A percentile compares a stretch with the other conserved stretches of the same genome.
phyloP scores from a whole-genome alignment of 495 filamentous ascomycete species.

The Aspergillus sclerotiicarbonarius region DNA sequence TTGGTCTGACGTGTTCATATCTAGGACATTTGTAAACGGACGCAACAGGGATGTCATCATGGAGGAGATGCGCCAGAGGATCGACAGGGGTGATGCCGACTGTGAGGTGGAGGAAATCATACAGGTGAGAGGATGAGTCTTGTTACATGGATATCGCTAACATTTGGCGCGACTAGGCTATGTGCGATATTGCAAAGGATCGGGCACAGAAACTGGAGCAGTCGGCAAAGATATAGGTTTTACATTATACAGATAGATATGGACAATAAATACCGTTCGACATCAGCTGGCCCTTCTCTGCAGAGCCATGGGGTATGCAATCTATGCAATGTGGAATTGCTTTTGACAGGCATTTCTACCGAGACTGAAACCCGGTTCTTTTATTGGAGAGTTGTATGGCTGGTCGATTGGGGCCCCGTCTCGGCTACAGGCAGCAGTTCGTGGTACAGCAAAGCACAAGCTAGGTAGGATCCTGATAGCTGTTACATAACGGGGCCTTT shows the following conservation, averaged over 20 bases:
- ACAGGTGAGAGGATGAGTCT: conserved; percentile 52
- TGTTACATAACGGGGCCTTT: no score
- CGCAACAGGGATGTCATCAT: conserved; percentile 70
- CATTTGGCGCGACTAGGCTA: conserved; percentile 52
- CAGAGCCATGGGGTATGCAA: no score
- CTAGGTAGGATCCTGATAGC: no score
- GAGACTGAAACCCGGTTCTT: no score
- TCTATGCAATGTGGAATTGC: no score
- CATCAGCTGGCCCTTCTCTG: no score
- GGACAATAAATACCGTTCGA: no score
- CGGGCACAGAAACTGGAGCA: conserved; percentile 52
- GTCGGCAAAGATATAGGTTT: conserved; percentile 10
- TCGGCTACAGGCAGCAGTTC: no score
- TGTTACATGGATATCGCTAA: not conserved
- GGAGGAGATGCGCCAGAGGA: conserved; percentile 79
- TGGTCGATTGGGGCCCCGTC: no score
- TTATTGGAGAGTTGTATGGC: no score
- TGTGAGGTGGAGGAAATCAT: conserved; percentile 73
- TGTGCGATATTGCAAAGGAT: conserved; percentile 71
- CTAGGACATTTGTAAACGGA: conserved; percentile 84
- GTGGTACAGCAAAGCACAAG: no score
- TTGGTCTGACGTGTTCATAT: not conserved
- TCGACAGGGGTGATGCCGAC: conserved; percentile 63
- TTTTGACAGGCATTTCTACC: no score
- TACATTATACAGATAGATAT: not conserved